Evolutionary conservation across 208 protist species (phyloP).

Genomic region (Trypanosoma conorhini): DNA sequence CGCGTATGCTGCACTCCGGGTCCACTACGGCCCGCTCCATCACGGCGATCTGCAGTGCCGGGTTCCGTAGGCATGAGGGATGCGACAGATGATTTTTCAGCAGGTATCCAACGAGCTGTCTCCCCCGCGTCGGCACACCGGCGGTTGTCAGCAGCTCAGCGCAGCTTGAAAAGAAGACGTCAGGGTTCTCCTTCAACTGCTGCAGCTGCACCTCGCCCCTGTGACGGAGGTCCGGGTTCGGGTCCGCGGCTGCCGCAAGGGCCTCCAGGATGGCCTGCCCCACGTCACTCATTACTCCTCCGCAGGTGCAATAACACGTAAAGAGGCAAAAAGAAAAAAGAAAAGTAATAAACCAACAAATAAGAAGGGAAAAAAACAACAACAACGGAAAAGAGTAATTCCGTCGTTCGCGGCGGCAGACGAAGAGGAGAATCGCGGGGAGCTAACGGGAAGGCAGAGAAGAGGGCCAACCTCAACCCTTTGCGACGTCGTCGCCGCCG

Average conservation of each 20-base stretch:
- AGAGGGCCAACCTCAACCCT: conserved; percentile 1
- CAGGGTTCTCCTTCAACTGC: conserved; percentile 49
- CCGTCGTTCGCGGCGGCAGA: too few species aligned
- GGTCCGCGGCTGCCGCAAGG: conserved; percentile 61
- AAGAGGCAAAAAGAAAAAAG: conserved; percentile 27
- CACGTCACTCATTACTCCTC: conserved; percentile 31
- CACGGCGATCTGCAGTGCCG: conserved; percentile 48
- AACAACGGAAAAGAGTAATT: too few species aligned
- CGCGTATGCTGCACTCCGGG: conserved; percentile 59
- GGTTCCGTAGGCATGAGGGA: conserved; percentile 53
- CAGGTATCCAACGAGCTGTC: conserved; percentile 69
- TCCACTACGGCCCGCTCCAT: conserved; percentile 66
- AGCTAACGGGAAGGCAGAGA: not conserved
- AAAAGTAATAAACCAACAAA: conserved; percentile 22
- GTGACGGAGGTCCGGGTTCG: conserved; percentile 46
- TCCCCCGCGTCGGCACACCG: conserved; percentile 35
- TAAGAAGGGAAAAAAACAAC: not conserved
- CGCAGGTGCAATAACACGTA: not conserved
- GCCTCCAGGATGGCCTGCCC: conserved; percentile 65
- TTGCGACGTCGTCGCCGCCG: not conserved
- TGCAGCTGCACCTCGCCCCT: conserved; percentile 60
- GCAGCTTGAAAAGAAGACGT: conserved; percentile 64
- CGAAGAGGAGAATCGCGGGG: conserved; percentile 2
- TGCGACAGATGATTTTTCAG: conserved; percentile 75
- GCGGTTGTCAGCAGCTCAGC: conserved; percentile 58